Evolutionary conservation across 2,329 filamentous ascomycete species (phyloP).

Genomic region (Microdochium trichocladiopsis): DNA sequence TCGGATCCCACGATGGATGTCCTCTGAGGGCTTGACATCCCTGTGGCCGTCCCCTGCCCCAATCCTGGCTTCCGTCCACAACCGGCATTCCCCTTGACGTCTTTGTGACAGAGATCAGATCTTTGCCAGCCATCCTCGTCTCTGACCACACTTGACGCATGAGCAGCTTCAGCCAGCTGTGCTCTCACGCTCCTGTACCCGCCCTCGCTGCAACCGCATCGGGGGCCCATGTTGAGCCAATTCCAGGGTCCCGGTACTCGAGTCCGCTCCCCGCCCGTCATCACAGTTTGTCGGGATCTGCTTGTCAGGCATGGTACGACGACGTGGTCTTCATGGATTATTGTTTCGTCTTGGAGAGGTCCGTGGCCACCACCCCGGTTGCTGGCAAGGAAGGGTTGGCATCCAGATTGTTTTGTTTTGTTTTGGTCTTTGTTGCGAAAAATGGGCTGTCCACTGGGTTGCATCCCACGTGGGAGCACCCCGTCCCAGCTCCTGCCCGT

Average conservation of each 20-base stretch:
- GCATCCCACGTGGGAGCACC: neutral
- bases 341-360: neutral
- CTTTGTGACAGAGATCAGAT: slow-evolving; percentile 1
- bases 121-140: neutral
- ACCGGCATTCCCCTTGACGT: neutral
- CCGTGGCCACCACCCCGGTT: neutral
- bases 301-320: neutral
- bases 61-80: neutral
- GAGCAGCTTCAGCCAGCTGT: neutral
- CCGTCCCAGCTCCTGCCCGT: neutral
- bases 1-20: neutral
- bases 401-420: neutral
- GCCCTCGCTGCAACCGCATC: neutral
- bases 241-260: neutral
- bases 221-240: neutral
- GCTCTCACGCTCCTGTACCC: neutral
- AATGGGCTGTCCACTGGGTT: neutral
- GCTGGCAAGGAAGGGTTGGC: neutral
- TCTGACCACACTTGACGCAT: neutral
- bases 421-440: neutral
- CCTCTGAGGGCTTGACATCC: neutral
- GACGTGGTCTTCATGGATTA: neutral
- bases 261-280: neutral
- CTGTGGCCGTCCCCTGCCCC: neutral
- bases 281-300: neutral